phyloP scores from a whole-genome alignment of 176 grass and related monocot genomes.

The Oryza officinalis region DNA sequence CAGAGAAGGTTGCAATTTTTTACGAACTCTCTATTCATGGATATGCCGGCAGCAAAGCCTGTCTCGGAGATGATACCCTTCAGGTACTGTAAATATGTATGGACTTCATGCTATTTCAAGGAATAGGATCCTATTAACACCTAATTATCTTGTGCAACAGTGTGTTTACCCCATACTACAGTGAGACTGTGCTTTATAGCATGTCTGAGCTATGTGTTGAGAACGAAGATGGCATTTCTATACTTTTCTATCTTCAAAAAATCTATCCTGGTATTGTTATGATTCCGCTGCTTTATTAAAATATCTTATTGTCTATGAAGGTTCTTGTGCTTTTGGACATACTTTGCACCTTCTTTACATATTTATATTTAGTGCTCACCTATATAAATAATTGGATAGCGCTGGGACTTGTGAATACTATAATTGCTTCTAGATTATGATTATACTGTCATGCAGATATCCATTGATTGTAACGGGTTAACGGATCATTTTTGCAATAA shows the following conservation, averaged over 20 bases:
- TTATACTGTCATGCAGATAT: constrained; percentile 5
- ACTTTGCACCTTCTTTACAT: not conserved
- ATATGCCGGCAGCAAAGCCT: constrained; percentile 75
- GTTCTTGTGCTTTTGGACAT: not conserved
- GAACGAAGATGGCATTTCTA: constrained; percentile 95
- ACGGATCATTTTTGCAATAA: not conserved
- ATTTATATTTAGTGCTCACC: not conserved
- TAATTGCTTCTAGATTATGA: constrained; percentile 17
- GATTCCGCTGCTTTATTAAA: not conserved
- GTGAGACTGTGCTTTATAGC: constrained; percentile 95
- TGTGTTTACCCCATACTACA: constrained; percentile 98
- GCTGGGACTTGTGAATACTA: not conserved
- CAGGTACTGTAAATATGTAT: constrained; percentile 54
- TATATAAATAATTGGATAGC: not conserved
- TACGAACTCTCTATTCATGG: constrained; percentile 93
- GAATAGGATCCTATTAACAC: constrained; percentile 31
- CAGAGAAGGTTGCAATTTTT: constrained; percentile 91
- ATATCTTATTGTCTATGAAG: not conserved
- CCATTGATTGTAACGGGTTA: not conserved
- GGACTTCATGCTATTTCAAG: constrained; percentile 13
- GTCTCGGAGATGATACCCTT: constrained; percentile 97
- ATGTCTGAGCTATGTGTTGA: constrained; percentile 68
- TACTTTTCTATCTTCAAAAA: constrained; percentile 97
- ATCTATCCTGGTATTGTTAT: constrained; percentile 81
- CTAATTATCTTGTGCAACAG: constrained; percentile 62